A percentile compares a stretch with the other conserved stretches of the same genome.
Evolutionary conservation across 169 alveolate genomes (phyloP).

Genomic region (Babesia bovis): DNA sequence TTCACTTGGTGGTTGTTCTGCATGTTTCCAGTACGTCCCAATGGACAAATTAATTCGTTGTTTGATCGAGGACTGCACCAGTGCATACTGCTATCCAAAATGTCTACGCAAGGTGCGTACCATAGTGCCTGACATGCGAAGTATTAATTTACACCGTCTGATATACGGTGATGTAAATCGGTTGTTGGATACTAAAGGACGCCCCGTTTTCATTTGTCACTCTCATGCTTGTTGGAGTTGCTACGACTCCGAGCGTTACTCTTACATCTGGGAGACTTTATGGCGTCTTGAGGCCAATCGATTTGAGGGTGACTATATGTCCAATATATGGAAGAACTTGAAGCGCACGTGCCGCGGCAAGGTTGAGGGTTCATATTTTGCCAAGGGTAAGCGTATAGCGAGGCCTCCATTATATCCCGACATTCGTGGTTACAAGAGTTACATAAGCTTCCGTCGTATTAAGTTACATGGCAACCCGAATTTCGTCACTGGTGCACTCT

Average conservation of each 20-base stretch:
- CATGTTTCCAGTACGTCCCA: conserved; percentile 37
- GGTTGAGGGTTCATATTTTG: conserved; percentile 64
- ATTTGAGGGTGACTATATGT: neutral
- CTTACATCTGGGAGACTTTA: conserved; percentile 62
- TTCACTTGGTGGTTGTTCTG: conserved; percentile 44
- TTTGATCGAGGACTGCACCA: conserved; percentile 44
- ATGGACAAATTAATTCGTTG: conserved; percentile 16
- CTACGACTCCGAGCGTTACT: conserved; percentile 65
- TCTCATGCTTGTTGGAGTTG: conserved; percentile 69
- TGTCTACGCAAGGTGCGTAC: conserved; percentile 38
- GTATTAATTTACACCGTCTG: conserved; percentile 26
- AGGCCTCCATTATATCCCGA: conserved; percentile 61
- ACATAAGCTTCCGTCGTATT: conserved; percentile 24
- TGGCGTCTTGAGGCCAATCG: conserved; percentile 55
- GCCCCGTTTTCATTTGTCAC: conserved; percentile 63
- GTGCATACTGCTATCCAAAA: conserved; percentile 53
- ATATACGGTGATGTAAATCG: conserved; percentile 38
- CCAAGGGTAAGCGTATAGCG: conserved; percentile 46
- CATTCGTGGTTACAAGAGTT: conserved; percentile 34
- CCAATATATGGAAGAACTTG: conserved; percentile 50
- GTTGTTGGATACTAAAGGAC: conserved; percentile 30
- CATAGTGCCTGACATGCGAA: conserved; percentile 43
- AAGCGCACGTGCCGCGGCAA: conserved; percentile 61
- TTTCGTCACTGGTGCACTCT: conserved; percentile 7
- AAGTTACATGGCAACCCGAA: conserved; percentile 1